Base-by-base conservation (phyloP, 139 green algal species). In the Ulvella scutata region DNA sequence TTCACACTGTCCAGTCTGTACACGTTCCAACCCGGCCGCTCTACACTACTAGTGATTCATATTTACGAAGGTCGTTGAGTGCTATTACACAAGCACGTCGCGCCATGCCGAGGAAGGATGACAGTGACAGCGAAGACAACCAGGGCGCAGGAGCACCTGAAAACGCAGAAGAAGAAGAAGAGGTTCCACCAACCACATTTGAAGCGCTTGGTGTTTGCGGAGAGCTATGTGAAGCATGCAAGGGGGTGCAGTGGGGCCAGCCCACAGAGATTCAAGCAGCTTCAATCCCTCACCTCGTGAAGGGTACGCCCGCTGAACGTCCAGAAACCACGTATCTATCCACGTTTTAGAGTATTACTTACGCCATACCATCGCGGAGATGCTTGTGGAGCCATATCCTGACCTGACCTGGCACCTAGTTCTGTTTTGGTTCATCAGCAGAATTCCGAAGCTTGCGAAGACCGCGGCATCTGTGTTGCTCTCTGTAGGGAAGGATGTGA, bases 401-500 rank as follows among this genome's bases (percentile, higher is more conserved):
- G 36, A 37, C 33, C 31, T 17, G 4, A 34, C 21, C 29, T 1
- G 3, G 23, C 3, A n/a, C 38, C n/a, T 3, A 20, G 26, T 29
- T 0, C 35, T 36, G 13, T 26, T 37, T 13, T 29, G 2, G 20
- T 26, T 51, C 37, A 2, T 26, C 62, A 23, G 6, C 62, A 39
- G 3, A n/a, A 74, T 2, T 38, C 43, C n/a, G n/a, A 23, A 17
- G 3, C 40, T 26, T 33, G 7, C 29, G 37, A 31, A 10, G 17
- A 35, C 33, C 33, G 9, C 23, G 13, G 26, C 74, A 44, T 23
- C 0, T 38, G 39, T 33, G 13, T 37, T 4, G 4, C 31, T 74
- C 4, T 74, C 10, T 75, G 60, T 85, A 93, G 92, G 89, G 43
- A 86, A 91, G 39, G 95, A 99, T 78, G 87, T 99, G 26, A 98